phyloP scores from a whole-genome alignment of 2,329 filamentous ascomycete genomes.

The Myriosclerotinia scirpicola region DNA sequence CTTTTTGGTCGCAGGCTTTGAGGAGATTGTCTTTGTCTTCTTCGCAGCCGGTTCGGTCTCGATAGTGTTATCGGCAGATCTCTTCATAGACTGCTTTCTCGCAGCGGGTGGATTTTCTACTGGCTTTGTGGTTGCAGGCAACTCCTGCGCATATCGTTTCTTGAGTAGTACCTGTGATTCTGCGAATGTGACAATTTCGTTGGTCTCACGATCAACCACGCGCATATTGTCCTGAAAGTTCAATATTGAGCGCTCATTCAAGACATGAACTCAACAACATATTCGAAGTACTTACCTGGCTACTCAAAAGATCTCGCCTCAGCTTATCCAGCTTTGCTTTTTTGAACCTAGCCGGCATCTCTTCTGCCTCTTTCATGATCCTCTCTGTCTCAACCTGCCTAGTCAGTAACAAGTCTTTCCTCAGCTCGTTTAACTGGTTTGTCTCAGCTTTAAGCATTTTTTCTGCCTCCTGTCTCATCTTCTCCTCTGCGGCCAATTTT shows the following conservation, averaged over 20 bases:
- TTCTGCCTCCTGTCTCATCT: background rate
- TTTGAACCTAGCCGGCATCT: background rate
- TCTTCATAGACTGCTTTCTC: background rate
- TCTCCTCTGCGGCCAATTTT: background rate
- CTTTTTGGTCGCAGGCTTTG: too few relatives aligned
- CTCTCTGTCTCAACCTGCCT: background rate
- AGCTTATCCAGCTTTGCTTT: background rate
- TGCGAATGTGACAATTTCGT: background rate
- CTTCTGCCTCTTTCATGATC: background rate
- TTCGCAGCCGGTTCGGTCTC: background rate
- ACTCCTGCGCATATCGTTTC: background rate
- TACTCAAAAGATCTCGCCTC: background rate
- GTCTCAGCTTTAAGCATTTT: background rate
- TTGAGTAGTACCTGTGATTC: constrained; percentile 3
- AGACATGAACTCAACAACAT: too few relatives aligned
- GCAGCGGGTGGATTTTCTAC: background rate
- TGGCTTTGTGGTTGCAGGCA: background rate
- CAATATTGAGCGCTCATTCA: background rate
- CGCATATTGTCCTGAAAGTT: background rate
- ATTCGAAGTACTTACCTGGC: background rate
- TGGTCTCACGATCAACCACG: constrained; percentile 2
- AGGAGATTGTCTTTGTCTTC: background rate
- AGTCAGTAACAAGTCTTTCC: background rate
- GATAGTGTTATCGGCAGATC: background rate
- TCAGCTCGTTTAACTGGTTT: too few relatives aligned